Base-by-base conservation (phyloP, 2,329 filamentous ascomycete genomes). In the Exophiala dermatitidis region DNA sequence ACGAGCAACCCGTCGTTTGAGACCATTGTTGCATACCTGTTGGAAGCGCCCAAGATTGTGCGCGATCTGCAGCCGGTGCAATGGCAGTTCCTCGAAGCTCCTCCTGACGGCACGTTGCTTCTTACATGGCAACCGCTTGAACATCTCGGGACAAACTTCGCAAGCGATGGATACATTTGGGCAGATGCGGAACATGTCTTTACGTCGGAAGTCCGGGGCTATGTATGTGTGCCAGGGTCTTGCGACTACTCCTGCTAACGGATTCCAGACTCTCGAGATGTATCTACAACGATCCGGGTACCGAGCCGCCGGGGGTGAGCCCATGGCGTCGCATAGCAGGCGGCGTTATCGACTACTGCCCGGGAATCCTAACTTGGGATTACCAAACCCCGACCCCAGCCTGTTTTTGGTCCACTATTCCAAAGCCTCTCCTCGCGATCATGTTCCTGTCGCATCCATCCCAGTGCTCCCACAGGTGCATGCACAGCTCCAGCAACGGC, bases 141-240 rank as follows among this genome's bases (percentile, higher is more conserved):
- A 63, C 80, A 84, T 53, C 71, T 87, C 51, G 82, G 81, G 3
- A 83, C 80, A 1, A 85, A 83, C 63, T 95, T 90, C 67, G 84
- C 91, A 5, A 95, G 86, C 34, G 91, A 98, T 73, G 93, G 93
- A 44, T 94, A 90, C 68, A 77, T 96, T 12, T 98, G 90, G 90
- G 84, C 84, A 10, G 86, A 90, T 62, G 80, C 82, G 4, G 91
- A 98, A 72, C 78, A 84, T 49, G 81, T 81, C 41, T 91, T 84
- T 62, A 83, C 84, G 59, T 83, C 90, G 57, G 86, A 94, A 55
- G 79, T 84, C 57, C 74, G 76, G 57, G 84, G 84, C 60, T 86
- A 84, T 68, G 82, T 84, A 76, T 64, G 77, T 56, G 36, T 42
- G 37, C 78, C 81, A 60, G 78, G 77, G 47, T 65, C 81, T 29